Evolutionary conservation across 2,329 filamentous ascomycete species (phyloP).

Genomic region (Magnaporthiopsis incrustans): DNA sequence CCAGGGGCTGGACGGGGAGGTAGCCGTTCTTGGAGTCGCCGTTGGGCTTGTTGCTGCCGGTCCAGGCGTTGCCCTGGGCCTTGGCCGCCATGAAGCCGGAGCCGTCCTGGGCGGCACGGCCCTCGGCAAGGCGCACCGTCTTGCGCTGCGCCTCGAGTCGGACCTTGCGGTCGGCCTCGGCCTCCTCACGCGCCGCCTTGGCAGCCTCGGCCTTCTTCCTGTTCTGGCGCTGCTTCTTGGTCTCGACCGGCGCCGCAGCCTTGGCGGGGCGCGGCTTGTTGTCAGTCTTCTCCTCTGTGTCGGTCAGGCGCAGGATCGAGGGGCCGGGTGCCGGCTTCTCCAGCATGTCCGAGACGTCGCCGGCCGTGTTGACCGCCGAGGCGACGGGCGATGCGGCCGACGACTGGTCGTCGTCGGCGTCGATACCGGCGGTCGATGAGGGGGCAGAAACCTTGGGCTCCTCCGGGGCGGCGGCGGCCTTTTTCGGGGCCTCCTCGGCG

Average conservation of each 20-base stretch:
- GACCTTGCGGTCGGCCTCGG: conserved; percentile 69
- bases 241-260: conserved; percentile 55
- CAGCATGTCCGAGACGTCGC: conserved; percentile 85
- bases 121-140: conserved; percentile 72
- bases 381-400: conserved; percentile 54
- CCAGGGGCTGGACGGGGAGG: conserved; percentile 41
- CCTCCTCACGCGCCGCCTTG: conserved; percentile 65
- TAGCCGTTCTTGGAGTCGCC: conserved; percentile 27
- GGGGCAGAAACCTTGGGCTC: conserved; percentile 46
- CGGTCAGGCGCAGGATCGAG: conserved; percentile 70
- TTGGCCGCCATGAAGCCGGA: conserved; percentile 44
- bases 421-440: conserved; percentile 64
- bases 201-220: conserved; percentile 77
- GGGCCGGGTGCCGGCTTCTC: conserved; percentile 62
- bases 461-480: conserved; percentile 27
- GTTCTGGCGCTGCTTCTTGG: conserved; percentile 95
- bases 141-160: conserved; percentile 78
- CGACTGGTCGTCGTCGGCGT: conserved; percentile 76
- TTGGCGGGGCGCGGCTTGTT: conserved; percentile 55
- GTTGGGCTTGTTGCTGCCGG: conserved; percentile 21
- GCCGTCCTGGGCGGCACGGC: conserved; percentile 75
- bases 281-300: conserved; percentile 44
- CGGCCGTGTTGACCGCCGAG: conserved; percentile 42
- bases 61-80: conserved; percentile 29
- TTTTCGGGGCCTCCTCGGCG: conserved; percentile 34